A percentile compares a stretch with the other conserved stretches of the same genome.
Conservation (phyloP, 176 grass and related monocot species). For the Zizania latifolia region DNA sequence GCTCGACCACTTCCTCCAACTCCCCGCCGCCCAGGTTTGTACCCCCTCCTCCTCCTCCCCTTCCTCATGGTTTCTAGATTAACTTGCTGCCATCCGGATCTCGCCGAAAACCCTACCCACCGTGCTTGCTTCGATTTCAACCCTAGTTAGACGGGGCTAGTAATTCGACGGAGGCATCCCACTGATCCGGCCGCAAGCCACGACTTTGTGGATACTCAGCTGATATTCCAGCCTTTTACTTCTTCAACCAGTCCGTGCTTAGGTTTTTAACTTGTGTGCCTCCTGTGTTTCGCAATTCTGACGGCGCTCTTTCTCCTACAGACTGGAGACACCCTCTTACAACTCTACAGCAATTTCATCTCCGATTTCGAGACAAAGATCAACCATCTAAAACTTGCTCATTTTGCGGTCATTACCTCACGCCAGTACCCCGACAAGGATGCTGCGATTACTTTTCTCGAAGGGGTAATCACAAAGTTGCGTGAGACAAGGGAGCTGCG, state of each 20-base stretch:
- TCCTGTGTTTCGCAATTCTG: not conserved
- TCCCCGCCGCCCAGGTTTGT: constrained; percentile 37
- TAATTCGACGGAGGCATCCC: too few species aligned
- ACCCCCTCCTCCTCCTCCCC: not conserved
- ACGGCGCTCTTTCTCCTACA: not conserved
- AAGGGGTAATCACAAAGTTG: not conserved
- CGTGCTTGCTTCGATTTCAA: not conserved
- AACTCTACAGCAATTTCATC: not conserved
- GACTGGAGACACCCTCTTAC: not conserved
- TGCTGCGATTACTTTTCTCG: not conserved
- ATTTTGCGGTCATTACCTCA: not conserved
- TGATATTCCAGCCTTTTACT: not conserved
- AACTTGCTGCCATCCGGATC: not conserved
- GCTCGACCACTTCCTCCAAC: constrained; percentile 52
- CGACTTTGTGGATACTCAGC: not conserved
- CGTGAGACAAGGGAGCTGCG: not conserved
- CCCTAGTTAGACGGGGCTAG: too few species aligned
- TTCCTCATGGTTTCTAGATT: not conserved
- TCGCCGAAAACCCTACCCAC: not conserved
- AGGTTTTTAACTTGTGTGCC: not conserved
- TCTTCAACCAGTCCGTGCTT: not conserved
- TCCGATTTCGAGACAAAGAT: not conserved
- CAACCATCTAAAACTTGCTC: not conserved
- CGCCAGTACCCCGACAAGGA: not conserved
- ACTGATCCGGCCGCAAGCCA: not conserved